A percentile compares a stretch with the other conserved stretches of the same genome.
These are phyloP conservation scores for Coniochaeta sp. DNA, from an alignment of 2,329 filamentous ascomycete species.

Conservation along the genomic window DNA sequence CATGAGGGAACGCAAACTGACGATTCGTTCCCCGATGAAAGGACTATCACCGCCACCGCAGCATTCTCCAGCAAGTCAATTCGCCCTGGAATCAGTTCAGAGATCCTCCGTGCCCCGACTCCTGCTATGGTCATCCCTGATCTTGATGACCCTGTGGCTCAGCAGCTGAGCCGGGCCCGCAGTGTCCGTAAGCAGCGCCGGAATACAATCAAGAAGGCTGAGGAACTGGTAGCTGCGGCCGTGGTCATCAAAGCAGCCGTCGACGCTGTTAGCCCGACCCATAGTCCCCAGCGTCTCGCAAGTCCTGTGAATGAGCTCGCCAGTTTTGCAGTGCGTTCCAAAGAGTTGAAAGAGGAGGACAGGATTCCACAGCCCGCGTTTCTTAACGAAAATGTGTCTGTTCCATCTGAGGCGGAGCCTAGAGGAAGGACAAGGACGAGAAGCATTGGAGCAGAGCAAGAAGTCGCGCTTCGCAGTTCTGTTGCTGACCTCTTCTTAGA, in stretches of 20 bases:
- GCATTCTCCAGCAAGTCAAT: conserved; percentile 9
- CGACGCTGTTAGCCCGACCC: conserved; percentile 35
- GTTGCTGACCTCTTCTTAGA: conserved; percentile 51
- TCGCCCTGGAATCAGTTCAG: conserved; percentile 16
- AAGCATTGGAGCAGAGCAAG: conserved; percentile 24
- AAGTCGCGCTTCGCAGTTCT: conserved; percentile 33
- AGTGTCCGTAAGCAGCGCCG: conserved; percentile 37
- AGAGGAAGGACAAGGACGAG: conserved; percentile 20
- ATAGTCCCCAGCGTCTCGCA: conserved; percentile 23
- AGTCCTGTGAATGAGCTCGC: conserved; percentile 19
- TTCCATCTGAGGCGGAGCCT: conserved; percentile 4
- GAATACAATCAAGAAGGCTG: conserved; percentile 35
- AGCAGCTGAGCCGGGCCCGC: conserved; percentile 30
- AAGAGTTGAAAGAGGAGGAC: conserved; percentile 14
- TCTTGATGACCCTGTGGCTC: conserved; percentile 27
- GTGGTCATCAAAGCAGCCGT: conserved; percentile 46
- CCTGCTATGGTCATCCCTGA: conserved; percentile 40
- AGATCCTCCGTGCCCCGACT: conserved; percentile 30
- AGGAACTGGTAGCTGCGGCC: conserved; percentile 46
- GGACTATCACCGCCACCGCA: conserved; percentile 8
- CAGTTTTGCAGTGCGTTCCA: conserved; percentile 20
- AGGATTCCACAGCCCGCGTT: background rate
- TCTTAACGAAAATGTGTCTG: background rate
- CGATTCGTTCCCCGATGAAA: conserved; percentile 12
- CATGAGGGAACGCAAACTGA: conserved; percentile 16